Conservation (phyloP, 441 rosid genomes). For the Geranium incanum region DNA sequence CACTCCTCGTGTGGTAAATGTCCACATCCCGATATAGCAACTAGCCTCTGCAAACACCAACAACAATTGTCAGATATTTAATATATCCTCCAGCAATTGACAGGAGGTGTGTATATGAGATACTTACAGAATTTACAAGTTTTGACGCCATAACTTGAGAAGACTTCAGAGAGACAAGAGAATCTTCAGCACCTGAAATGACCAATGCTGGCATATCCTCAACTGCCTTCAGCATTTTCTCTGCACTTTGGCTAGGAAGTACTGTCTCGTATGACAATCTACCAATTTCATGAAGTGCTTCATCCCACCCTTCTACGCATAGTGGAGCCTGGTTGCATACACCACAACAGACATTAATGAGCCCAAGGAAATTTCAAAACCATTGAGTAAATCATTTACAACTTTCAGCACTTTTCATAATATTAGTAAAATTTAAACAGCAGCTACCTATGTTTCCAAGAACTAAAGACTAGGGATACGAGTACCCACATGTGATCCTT, state of each 20-base stretch:
- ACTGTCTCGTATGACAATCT: conserved; percentile 74
- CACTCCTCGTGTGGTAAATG: conserved; percentile 98
- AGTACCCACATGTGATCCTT: background rate
- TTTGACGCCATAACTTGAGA: conserved; percentile 82
- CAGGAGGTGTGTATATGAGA: background rate
- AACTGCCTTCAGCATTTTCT: conserved; percentile 53
- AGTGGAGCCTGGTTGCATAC: conserved; percentile 55
- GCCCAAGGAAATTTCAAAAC: background rate
- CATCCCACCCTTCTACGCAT: conserved; percentile 91
- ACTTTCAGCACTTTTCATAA: background rate
- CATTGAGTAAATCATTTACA: background rate
- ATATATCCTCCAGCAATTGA: background rate
- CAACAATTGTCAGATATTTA: background rate
- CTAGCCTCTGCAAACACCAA: conserved; percentile 58
- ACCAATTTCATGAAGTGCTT: conserved; percentile 89
- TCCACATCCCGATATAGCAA: conserved; percentile 90
- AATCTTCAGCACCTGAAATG: conserved; percentile 87
- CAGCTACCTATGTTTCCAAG: background rate
- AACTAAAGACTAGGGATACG: background rate
- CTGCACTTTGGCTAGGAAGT: conserved; percentile 52
- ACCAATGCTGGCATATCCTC: conserved; percentile 67
- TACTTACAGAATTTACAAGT: conserved; percentile 88
- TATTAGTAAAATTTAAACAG: background rate
- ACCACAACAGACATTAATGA: conserved; percentile 1
- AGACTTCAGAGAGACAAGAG: conserved; percentile 70